Conservation (phyloP, 2,329 filamentous ascomycete genomes). For the Annulohypoxylon truncatum region DNA sequence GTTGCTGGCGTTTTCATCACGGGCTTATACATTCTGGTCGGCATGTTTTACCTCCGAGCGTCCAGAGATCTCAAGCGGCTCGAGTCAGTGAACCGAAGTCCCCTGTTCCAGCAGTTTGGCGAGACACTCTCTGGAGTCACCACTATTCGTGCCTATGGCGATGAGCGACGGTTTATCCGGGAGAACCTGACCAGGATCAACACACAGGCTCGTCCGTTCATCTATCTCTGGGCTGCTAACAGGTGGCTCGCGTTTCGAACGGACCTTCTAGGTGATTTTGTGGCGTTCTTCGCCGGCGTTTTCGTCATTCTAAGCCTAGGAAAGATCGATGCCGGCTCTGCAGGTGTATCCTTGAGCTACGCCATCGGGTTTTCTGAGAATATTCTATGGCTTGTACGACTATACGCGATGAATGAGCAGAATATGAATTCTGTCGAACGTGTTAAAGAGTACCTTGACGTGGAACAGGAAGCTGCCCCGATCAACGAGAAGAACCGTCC, state of each 20-base stretch:
- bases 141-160: constrained; percentile 95
- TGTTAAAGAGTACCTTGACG: constrained; percentile 95
- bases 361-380: constrained; percentile 98
- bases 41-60: constrained; percentile 87
- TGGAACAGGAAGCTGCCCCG: constrained; percentile 89
- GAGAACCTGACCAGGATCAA: constrained; percentile 93
- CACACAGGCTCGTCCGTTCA: constrained; percentile 90
- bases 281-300: constrained; percentile 91
- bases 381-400: constrained; percentile 92
- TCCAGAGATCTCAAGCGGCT: constrained; percentile 96
- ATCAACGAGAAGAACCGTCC: constrained; percentile 84
- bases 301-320: constrained; percentile 90
- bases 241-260: constrained; percentile 95
- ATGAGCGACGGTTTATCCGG: constrained; percentile 90
- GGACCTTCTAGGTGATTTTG: constrained; percentile 88
- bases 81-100: constrained; percentile 93
- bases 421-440: constrained; percentile 99
- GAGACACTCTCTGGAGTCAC: constrained; percentile 95
- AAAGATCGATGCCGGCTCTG: constrained; percentile 87
- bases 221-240: constrained; percentile 96
- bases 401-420: constrained; percentile 96
- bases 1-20: constrained; percentile 89
- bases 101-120: constrained; percentile 96
- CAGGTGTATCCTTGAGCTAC: constrained; percentile 93
- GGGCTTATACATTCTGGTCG: constrained; percentile 82